Conservation (phyloP, 345 rosid species). For the Brassica nigra region DNA sequence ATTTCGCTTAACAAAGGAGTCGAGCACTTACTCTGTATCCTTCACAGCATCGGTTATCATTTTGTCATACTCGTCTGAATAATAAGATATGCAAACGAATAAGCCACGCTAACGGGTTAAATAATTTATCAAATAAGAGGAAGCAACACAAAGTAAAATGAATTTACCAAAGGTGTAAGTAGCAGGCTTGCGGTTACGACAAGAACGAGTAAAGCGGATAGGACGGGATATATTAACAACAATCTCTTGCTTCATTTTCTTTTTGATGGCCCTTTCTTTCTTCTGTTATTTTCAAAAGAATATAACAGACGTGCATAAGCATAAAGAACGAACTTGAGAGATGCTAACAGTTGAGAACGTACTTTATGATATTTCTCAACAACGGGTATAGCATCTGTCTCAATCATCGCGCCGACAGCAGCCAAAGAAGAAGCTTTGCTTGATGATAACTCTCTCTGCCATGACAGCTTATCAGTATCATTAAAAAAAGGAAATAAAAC, state of each 20-base stretch:
- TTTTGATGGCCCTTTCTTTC: constrained; percentile 64
- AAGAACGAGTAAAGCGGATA: constrained; percentile 54
- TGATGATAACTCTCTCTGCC: constrained; percentile 66
- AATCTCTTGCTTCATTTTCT: constrained; percentile 59
- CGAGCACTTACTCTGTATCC: constrained; percentile 56
- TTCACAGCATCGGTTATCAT: constrained; percentile 71
- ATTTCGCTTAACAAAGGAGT: constrained; percentile 18
- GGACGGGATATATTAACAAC: constrained; percentile 41
- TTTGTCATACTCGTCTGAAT: constrained; percentile 74
- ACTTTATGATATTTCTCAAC: constrained; percentile 70
- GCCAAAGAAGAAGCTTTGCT: constrained; percentile 55
- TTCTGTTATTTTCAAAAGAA: constrained; percentile 46
- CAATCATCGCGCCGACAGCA: constrained; percentile 56
- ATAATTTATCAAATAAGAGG: constrained; percentile 8
- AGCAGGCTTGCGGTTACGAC: constrained; percentile 62
- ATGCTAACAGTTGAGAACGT: constrained; percentile 24
- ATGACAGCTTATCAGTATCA: constrained; percentile 6
- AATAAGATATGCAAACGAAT: constrained; percentile 22
- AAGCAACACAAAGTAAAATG: constrained; percentile 14
- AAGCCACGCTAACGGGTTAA: background rate
- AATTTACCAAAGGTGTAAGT: constrained; percentile 73
- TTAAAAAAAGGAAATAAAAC: background rate
- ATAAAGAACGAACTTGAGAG: background rate
- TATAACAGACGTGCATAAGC: constrained; percentile 1
- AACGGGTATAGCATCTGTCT: constrained; percentile 55